Evolutionary conservation across 164 flowering plant genomes (phyloP), one percentile per base, ranked within the genome.

Genomic region (Annona squamosa): DNA sequence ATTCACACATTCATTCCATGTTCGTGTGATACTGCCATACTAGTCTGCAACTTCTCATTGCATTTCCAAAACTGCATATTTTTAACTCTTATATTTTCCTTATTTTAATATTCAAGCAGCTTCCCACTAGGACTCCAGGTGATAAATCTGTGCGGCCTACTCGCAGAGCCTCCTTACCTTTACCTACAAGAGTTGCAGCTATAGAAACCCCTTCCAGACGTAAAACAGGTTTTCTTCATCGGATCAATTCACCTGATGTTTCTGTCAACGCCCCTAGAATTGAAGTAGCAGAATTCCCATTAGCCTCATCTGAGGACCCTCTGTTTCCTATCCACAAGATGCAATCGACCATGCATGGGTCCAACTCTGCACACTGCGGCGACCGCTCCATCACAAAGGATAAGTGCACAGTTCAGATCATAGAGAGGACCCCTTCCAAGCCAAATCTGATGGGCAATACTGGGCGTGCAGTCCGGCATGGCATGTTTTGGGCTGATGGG

Each of bases 201-300:
- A 66, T 74, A 17, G 82, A 81, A 72, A 43, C 89, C 48, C 84
- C 85, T 26, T 76, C 46, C 80, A 83, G 75, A 66, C 78, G 81
- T 69, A 86, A 72, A 12, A 19, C 67, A 67, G 84, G 83, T 73
- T 79, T 86, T 65, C 87, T 91, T 57, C 82, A 75, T 61, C 76
- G 75, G 43, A 71, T 90, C 74, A 78, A 82, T 44, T 94, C 98
- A n/a, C 97, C 97, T 6, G 91, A 94, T 82, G 87, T 94, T 43
- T 94, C 98, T 1, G 93, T 94, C 64, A 92, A 94, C 76, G 89
- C 93, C 26, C 98, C 98, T 5, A 83, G 87, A 18, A 86, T 94
- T 59, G 98, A 94, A 79, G 91, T 94, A 17, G 92, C 90, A 48
- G 98, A 94, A 72, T 91, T 94, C 76, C 95, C 94, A 37, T 77